phyloP scores from a whole-genome alignment of 768 basidiomycete species.

The Mycena galericulata region DNA sequence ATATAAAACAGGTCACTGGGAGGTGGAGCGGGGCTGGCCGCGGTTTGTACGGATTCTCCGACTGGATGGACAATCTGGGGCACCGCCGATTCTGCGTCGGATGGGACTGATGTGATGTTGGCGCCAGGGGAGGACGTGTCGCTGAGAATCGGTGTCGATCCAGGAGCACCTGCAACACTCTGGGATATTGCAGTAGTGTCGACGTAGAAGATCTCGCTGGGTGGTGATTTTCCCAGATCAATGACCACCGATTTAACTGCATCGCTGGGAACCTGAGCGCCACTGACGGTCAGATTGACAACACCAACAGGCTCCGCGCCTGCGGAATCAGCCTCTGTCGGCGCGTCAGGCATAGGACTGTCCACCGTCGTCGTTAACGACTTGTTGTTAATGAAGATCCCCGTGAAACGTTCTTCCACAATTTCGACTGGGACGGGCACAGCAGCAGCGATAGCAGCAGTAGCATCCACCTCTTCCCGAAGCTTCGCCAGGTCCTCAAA shows the following conservation, averaged over 20 bases:
- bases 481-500: slow-evolving; percentile 71
- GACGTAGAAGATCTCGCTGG: no score
- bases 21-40: background rate
- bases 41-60: no score
- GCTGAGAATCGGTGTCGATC: background rate
- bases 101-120: background rate
- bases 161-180: background rate
- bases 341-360: slow-evolving; percentile 14
- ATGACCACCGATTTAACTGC: background rate
- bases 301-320: background rate
- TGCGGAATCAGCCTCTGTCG: background rate
- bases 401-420: slow-evolving; percentile 51
- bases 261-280: no score
- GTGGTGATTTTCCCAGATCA: no score
- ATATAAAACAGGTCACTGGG: slow-evolving; percentile 49
- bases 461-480: slow-evolving; percentile 52
- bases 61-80: background rate
- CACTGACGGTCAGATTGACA: background rate
- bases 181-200: no score
- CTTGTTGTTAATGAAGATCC: slow-evolving; percentile 52
- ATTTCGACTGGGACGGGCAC: slow-evolving; percentile 27
- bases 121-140: background rate
- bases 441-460: slow-evolving; percentile 31
- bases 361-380: background rate
- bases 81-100: background rate